These are phyloP conservation scores for Pythium plurisporium DNA, from an alignment of 352 stramenopile genomes.

Conservation along the genomic window DNA sequence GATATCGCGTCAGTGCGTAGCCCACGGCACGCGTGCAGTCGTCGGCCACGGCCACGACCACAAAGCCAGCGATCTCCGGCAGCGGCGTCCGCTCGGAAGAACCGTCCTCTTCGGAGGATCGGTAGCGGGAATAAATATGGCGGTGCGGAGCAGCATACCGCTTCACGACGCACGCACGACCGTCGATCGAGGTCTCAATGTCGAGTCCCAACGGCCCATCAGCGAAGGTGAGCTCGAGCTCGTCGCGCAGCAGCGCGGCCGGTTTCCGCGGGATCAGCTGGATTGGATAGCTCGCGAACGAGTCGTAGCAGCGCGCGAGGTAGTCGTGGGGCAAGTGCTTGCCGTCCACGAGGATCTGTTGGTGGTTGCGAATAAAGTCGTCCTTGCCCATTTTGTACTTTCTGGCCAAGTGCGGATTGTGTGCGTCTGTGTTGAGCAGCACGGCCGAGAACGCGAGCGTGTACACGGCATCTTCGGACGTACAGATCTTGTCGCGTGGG, in stretches of 20 bases:
- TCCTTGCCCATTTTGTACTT: constrained; percentile 72
- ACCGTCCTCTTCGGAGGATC: too few relatives aligned
- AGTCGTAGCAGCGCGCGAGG: constrained; percentile 60
- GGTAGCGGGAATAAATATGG: constrained; percentile 42
- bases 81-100: background rate
- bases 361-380: constrained; percentile 75
- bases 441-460: constrained; percentile 73
- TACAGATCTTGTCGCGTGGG: constrained; percentile 40
- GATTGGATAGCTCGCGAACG: constrained; percentile 55
- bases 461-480: constrained; percentile 71
- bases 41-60: constrained; percentile 64
- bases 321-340: constrained; percentile 40
- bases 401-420: constrained; percentile 57
- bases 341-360: constrained; percentile 38
- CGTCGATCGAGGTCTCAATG: constrained; percentile 78
- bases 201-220: constrained; percentile 51
- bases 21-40: constrained; percentile 66
- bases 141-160: constrained; percentile 30
- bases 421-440: constrained; percentile 78
- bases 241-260: constrained; percentile 34
- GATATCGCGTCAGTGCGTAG: constrained; percentile 59
- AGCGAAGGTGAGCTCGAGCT: constrained; percentile 66
- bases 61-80: constrained; percentile 37
- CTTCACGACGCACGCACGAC: constrained; percentile 61
- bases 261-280: constrained; percentile 55